Evolutionary conservation across 208 protist species (phyloP), one percentile per base, ranked within the genome.

Genomic region (Leishmania braziliensis): DNA sequence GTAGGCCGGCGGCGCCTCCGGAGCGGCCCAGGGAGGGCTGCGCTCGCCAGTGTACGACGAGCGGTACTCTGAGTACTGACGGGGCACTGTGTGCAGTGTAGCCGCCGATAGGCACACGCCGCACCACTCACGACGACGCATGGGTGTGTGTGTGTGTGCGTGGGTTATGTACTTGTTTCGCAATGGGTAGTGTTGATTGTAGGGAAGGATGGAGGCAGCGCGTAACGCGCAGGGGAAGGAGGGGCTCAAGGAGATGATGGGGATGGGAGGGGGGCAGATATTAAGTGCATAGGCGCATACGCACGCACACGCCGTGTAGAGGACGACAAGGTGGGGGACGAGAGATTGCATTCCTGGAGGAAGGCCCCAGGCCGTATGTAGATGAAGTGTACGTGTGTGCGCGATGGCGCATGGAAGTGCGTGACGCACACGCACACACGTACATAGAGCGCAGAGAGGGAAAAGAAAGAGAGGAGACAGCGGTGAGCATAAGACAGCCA

Each of bases 51-150:
- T 86, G 69, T 89, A 91, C 70, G 86, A 90, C 18, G 72, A 86
- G 56, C 86, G 82, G 46, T 77, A 88, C 65, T 93, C 89, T 4
- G 92, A 95, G 79, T 84, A 91, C 53, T 39, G 10, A 5, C 84
- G 79, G 29, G 48, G 8, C 54, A 68, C 46, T 10, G 78, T 76
- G 26, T 78, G 76, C 33, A 81, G 62, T 1, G 73, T 46, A 20
- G 75, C 51, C 23, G n/a, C 75, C 33, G 53, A 29, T 39, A 48
- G 51, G n/a, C 53, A 29, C 29, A 76, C 72, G 20, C 72, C 72
- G 33, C 33, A 66, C 46, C 54, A 29, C 14, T 66, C 46, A 46
- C 75, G 36, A n/a, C 54, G 73, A n/a, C 65, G 63, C 50, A 36
- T 77, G 62, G 54, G 51, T 50, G 56, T 53, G 20, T 39, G 29